Base-by-base conservation (phyloP, 352 stramenopile species). In the Globisporangium emineosum region DNA sequence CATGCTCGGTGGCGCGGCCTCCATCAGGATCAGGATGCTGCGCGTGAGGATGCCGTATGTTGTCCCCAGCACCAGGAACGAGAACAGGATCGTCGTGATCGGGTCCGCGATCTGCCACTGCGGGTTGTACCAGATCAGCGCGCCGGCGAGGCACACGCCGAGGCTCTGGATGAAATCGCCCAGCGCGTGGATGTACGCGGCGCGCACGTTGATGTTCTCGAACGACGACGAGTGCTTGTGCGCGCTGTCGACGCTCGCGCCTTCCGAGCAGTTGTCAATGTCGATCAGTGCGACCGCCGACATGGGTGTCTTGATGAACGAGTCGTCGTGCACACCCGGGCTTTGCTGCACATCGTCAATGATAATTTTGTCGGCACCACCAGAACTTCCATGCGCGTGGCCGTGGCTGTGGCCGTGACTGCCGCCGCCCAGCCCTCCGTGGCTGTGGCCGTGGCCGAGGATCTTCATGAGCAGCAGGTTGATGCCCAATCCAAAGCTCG, bases 61-160 rank as follows among this genome's bases (percentile, higher is more conserved):
- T 25, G 96, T 98, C 25, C 79, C 96, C 6, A 98, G 86, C 29
- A 99, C 96, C 30, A 99, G 57, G 37, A 97, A 77, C 21, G 93
- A 98, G 75, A 99, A 99, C 23, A 99, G 61, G 12, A 99, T 76
- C 15, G 97, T 99, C 37, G 89, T 96, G 61, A 99, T 97, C 17
- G 97, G 97, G 74, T 99, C 98, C 0, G 94, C 86, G 51, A 98
- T 83, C 68, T 98, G 82, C 95, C 96, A 99, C 47, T 81, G 71
- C 9, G 96, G 96, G 56, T 98, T 96, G 70, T 89, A 97, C 96
- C 96, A 99, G 76, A 99, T 99, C 35, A 99, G 66, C 19, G 91
- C 76, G 13, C 96, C 97, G 5, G 97, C 97, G 49, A 99, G 72
- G 57, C 98, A 93, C 7, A 99, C 97, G n/a, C 95, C 94, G 15